These are phyloP conservation scores for Paraglomus occultum DNA, from an alignment of 192 early-diverging fungal species.

Conservation along the genomic window DNA sequence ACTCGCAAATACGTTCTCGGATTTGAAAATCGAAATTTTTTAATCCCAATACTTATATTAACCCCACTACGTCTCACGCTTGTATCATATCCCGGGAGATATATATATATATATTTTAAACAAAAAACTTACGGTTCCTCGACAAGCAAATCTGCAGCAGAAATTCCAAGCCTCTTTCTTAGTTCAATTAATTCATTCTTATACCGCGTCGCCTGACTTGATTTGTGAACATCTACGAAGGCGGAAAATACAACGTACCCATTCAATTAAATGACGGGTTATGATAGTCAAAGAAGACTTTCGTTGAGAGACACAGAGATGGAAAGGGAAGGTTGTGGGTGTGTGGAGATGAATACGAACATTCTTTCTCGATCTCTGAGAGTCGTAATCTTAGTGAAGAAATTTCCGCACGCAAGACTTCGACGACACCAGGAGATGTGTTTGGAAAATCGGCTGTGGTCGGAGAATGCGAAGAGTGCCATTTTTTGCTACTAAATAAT, in stretches of 20 bases:
- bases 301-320: too few relatives aligned
- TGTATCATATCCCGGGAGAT: background rate
- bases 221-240: slow-evolving; percentile 21
- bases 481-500: slow-evolving; percentile 31
- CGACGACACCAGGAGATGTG: slow-evolving; percentile 25
- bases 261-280: too few relatives aligned
- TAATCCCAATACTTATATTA: background rate
- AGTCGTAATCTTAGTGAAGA: slow-evolving; percentile 29
- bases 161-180: slow-evolving; percentile 6
- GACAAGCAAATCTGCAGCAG: slow-evolving; percentile 20
- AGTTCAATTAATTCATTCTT: slow-evolving; percentile 28
- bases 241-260: background rate
- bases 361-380: slow-evolving; percentile 41
- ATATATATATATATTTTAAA: too few relatives aligned
- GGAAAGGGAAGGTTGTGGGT: too few relatives aligned
- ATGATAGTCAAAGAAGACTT: too few relatives aligned
- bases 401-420: slow-evolving; percentile 34
- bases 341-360: slow-evolving; percentile 22
- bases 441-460: slow-evolving; percentile 12
- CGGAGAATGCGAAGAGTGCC: slow-evolving; percentile 27
- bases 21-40: too few relatives aligned
- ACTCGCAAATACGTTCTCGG: too few relatives aligned
- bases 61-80: background rate
- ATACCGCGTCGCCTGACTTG: background rate
- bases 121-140: slow-evolving; percentile 24